These are phyloP conservation scores for Penicillium sp. DNA, from an alignment of 2,329 filamentous ascomycete species.

Conservation along the genomic window DNA sequence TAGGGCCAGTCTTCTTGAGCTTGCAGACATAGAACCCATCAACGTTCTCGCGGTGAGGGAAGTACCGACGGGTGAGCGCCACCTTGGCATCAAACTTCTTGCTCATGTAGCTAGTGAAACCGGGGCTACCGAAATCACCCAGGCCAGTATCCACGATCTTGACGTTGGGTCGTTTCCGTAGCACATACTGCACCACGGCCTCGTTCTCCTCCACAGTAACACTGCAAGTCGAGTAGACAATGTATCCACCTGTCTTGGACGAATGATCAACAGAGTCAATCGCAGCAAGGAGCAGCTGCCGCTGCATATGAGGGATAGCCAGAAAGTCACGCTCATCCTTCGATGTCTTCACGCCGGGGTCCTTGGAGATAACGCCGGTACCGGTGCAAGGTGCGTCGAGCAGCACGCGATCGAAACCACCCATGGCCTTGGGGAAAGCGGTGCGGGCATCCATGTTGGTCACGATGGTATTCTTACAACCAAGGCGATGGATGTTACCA, in stretches of 20 bases:
- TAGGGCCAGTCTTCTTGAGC: constrained; percentile 86
- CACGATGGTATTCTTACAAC: constrained; percentile 89
- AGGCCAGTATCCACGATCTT: constrained; percentile 88
- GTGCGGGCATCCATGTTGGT: constrained; percentile 86
- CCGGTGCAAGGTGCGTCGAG: constrained; percentile 95
- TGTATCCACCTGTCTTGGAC: constrained; percentile 88
- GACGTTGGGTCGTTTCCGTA: constrained; percentile 88
- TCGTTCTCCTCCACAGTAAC: constrained; percentile 95
- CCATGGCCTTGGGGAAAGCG: constrained; percentile 90
- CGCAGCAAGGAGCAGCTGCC: constrained; percentile 85
- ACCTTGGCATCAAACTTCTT: constrained; percentile 87
- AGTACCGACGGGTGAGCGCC: constrained; percentile 79
- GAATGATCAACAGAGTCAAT: constrained; percentile 93
- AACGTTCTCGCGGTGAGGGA: constrained; percentile 89
- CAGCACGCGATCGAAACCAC: constrained; percentile 90
- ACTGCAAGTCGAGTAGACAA: constrained; percentile 95
- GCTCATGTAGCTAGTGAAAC: constrained; percentile 85
- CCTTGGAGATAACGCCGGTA: constrained; percentile 96
- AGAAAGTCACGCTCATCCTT: constrained; percentile 96
- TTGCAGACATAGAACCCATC: constrained; percentile 99
- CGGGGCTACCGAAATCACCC: constrained; percentile 78
- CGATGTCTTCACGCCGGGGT: constrained; percentile 95
- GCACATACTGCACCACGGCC: constrained; percentile 86
- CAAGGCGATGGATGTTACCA: constrained; percentile 93
- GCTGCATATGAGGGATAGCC: constrained; percentile 87